Percentiles rank a stretch among this genome's conserved stretches.
phyloP scores from a whole-genome alignment of 75 land plant genomes.

The Ceratopteris richardii region DNA sequence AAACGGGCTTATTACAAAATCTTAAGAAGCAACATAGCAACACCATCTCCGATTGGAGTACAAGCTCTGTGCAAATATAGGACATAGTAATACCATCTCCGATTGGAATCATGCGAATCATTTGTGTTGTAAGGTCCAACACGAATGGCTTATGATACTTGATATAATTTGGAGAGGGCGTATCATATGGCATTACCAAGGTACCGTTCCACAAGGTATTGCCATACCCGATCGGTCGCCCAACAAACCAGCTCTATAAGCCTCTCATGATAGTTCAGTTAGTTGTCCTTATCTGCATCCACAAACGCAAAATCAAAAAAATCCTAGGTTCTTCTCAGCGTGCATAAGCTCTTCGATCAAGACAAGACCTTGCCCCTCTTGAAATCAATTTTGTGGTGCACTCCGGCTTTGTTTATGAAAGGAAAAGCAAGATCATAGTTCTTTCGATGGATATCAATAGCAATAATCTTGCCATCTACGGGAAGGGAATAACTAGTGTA shows the following conservation, averaged over 20 bases:
- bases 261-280: conserved; percentile 56
- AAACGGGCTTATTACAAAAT: too few species aligned
- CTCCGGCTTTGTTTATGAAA: conserved; percentile 58
- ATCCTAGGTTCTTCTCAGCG: conserved; percentile 36
- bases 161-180: too few species aligned
- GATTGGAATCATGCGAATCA: too few species aligned
- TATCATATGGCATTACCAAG: conserved; percentile 52
- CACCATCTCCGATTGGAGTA: too few species aligned
- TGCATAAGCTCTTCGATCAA: conserved; percentile 45
- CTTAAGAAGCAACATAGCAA: too few species aligned
- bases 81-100: too few species aligned
- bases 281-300: conserved; percentile 75
- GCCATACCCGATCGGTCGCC: conserved; percentile 62
- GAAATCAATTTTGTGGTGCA: conserved; percentile 79
- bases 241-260: conserved; percentile 48
- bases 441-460: conserved; percentile 62
- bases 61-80: too few species aligned
- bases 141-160: too few species aligned
- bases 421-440: conserved; percentile 67
- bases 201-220: conserved; percentile 71
- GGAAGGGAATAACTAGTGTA: conserved; percentile 83
- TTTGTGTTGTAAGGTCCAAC: too few species aligned
- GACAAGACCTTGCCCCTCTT: conserved; percentile 71
- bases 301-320: conserved; percentile 55
- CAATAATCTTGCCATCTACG: conserved; percentile 66